Evolutionary conservation across 2,329 filamentous ascomycete species (phyloP).

Genomic region (Chrysoporthe austroafricana): DNA sequence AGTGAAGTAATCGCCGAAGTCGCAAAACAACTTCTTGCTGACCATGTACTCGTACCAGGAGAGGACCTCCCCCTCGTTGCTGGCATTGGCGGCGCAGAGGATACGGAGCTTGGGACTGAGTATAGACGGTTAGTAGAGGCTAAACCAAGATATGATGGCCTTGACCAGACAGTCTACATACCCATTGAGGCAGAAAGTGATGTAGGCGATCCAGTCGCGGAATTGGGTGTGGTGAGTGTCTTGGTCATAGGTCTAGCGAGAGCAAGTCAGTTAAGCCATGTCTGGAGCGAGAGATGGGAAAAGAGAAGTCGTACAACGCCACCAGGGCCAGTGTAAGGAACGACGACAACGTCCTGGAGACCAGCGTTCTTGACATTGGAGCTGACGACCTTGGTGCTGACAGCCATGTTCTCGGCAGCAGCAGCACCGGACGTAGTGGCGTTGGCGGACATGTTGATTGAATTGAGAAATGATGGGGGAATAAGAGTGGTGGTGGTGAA

Average conservation of each 20-base stretch:
- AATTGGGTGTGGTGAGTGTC: background rate
- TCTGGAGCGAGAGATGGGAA: background rate
- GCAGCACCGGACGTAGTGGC: background rate
- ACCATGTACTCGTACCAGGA: background rate
- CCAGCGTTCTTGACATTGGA: background rate
- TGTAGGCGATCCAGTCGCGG: background rate
- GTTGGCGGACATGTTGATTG: background rate
- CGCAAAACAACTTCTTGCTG: conserved; percentile 16
- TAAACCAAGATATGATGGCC: background rate
- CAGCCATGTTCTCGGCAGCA: background rate
- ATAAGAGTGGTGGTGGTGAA: no score
- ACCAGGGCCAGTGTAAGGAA: background rate
- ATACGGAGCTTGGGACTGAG: conserved; percentile 16
- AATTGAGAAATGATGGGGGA: no score
- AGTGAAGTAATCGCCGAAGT: conserved; percentile 18
- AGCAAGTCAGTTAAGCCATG: background rate
- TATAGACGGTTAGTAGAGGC: background rate
- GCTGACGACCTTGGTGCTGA: background rate
- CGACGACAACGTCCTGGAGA: background rate
- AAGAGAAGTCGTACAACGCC: background rate
- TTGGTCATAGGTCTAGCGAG: background rate
- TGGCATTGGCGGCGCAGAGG: background rate
- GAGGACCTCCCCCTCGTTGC: background rate
- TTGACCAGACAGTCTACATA: background rate
- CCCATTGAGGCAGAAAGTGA: background rate